Percentiles rank a stretch among this genome's conserved stretches.
phyloP scores from a whole-genome alignment of 805 yeast genomes.

The Candida vaughaniae region DNA sequence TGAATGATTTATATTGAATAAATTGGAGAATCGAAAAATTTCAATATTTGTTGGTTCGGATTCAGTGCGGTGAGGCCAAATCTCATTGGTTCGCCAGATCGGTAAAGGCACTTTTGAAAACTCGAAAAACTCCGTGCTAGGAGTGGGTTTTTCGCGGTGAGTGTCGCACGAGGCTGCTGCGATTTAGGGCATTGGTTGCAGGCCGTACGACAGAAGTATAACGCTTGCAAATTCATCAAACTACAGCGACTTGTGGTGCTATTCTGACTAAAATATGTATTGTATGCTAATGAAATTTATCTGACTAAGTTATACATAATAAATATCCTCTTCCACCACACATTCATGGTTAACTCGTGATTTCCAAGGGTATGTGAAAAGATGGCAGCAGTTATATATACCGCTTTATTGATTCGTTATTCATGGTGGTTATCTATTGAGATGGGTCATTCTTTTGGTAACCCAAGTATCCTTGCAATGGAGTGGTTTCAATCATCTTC shows the following conservation, averaged over 20 bases:
- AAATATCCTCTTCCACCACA: slow-evolving; percentile 3
- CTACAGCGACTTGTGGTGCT: too few relatives aligned
- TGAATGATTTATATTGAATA: slow-evolving; percentile 9
- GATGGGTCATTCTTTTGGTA: slow-evolving; percentile 87
- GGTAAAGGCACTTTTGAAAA: slow-evolving; percentile 13
- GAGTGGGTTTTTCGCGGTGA: too few relatives aligned
- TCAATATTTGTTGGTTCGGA: slow-evolving; percentile 10
- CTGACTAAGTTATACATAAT: slow-evolving; percentile 7
- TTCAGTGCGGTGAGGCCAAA: slow-evolving; percentile 13
- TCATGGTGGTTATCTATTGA: slow-evolving; percentile 42
- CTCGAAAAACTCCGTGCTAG: too few relatives aligned
- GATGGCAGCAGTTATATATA: too few relatives aligned
- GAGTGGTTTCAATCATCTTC: slow-evolving; percentile 70
- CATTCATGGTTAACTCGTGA: too few relatives aligned
- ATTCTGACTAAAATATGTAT: slow-evolving; percentile 4
- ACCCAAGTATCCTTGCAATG: slow-evolving; percentile 73
- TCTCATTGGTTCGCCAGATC: slow-evolving; percentile 18
- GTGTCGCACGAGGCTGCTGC: too few relatives aligned
- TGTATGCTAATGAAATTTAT: slow-evolving; percentile 6
- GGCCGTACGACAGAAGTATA: too few relatives aligned
- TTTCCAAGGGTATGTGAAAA: too few relatives aligned
- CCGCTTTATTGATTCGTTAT: too few relatives aligned
- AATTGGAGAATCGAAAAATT: slow-evolving; percentile 7
- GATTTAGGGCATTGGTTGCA: too few relatives aligned
- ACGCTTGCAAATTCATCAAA: too few relatives aligned